A percentile compares a stretch with the other conserved stretches of the same genome.
phyloP scores from a whole-genome alignment of 2,329 filamentous ascomycete species.

The Cadophora gregata region DNA sequence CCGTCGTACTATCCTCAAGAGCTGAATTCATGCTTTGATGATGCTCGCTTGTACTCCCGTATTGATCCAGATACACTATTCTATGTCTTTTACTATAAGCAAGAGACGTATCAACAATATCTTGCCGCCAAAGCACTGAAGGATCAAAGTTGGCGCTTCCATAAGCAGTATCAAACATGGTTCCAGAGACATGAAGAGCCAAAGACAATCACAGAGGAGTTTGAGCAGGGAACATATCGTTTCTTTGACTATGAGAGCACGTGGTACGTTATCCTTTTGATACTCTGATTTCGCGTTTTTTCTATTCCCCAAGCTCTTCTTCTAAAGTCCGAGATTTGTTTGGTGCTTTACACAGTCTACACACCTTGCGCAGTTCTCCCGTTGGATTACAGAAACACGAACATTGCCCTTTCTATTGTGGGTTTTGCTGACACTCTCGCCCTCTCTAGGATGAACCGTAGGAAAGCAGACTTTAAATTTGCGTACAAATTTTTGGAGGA shows the following conservation, averaged over 20 bases:
- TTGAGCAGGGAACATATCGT: slow-evolving; percentile 96
- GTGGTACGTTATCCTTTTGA: slow-evolving; percentile 68
- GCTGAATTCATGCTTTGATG: slow-evolving; percentile 88
- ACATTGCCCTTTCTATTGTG: not conserved
- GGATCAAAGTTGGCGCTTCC: slow-evolving; percentile 97
- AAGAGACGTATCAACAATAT: slow-evolving; percentile 94
- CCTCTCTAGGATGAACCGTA: slow-evolving; percentile 88
- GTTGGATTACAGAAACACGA: not conserved
- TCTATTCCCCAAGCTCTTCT: not conserved
- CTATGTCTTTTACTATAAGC: slow-evolving; percentile 99
- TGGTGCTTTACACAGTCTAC: not conserved
- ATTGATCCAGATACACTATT: slow-evolving; percentile 97
- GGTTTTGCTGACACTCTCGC: not conserved
- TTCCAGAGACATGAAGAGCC: slow-evolving; percentile 98
- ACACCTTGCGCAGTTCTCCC: no score
- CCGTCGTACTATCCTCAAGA: slow-evolving; percentile 90
- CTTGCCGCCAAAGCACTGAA: slow-evolving; percentile 96
- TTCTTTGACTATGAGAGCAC: slow-evolving; percentile 99
- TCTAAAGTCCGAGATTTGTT: not conserved
- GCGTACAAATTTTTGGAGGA: slow-evolving; percentile 98
- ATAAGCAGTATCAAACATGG: slow-evolving; percentile 99
- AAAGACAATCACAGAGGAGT: slow-evolving; percentile 98
- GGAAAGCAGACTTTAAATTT: slow-evolving; percentile 98
- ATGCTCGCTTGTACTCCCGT: slow-evolving; percentile 82
- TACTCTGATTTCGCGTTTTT: no score